Evolutionary conservation across 2,329 filamentous ascomycete species (phyloP), one percentile per base, ranked within the genome.

Genomic region (Curvularia verruculosa): DNA sequence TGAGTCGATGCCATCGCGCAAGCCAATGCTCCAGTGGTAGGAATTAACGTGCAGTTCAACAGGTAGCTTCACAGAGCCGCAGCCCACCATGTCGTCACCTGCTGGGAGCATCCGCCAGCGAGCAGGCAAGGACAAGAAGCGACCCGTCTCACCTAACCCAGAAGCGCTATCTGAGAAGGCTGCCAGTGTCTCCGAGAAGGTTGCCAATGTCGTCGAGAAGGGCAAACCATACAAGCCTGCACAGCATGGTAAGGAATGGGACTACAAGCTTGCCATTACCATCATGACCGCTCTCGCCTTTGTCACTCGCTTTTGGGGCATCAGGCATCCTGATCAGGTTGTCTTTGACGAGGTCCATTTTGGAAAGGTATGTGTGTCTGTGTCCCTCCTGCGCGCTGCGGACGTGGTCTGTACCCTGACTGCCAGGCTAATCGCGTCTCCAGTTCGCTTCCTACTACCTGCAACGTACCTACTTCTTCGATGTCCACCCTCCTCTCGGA

Each of bases 321-420:
- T 99, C 76, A 91, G 85, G 75, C 93, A 97, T 78, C 95, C 95
- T 15, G 89, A 96, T 74, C 90, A 98, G 81, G 95, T 99, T 54
- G 95, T 99, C 48, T 99, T 99, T 74, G 95, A 99, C 75, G 95
- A 99, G 79, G 95, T 99, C 56, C 95, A 99, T 80, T 99, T 99
- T 78, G 95, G 95, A 81, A 99, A 99, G 90, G 94, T 97, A 83
- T 58, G 84, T 58, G 84, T 39, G 10, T n/a, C 29, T 10, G 28
- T 47, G 28, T 21, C 8, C 8, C 15, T 12, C 21, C 13, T 8
- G 12, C 28, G 23, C 23, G 26, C 29, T 28, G 39, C 39, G 18
- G 10, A 28, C 9, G 36, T 24, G 7, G 19, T 23, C 8, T 37
- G 13, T 10, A 26, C 21, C 21, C n/a, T 34, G 29, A 18, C 36